Base-by-base conservation (phyloP, 495 filamentous ascomycete species). In the Aspergillus homomorphus region DNA sequence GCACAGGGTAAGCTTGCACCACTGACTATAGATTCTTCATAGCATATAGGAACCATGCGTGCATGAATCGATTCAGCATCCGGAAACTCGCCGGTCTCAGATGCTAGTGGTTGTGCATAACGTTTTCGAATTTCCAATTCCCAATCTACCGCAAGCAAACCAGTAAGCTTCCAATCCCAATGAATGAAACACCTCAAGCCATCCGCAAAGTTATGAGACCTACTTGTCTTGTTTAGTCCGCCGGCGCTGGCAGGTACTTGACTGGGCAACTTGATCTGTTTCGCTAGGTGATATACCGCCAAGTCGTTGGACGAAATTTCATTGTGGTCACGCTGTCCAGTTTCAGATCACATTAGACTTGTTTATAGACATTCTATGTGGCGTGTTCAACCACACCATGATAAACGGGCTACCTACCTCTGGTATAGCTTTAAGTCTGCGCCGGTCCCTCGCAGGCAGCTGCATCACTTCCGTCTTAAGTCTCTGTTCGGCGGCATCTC, bases 391-490 rank as follows among this genome's bases (percentile, higher is more conserved):
- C 33, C 33, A 30, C 23, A 45, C 16, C 33, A 46, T 9, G 7
- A 28, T 50, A 26, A 21, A 28, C 21, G 12, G 23, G 46, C 42
- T 24, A 33, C 73, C 61, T 73, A 84, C 82, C 69, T 85, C 83
- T 58, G 78, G 73, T 33, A 95, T 81, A 52, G 86, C 89, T 72
- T 97, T 97, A 56, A 97, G 82, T 58, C 94, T 84, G 69, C 90
- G 82, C 63, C 94, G 81, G 69, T 98, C 93, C 64, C 94, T 78
- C 16, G 87, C 84, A 45, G 88, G 90, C 33, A 98, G 80, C 66
- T 89, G 87, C 94, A 98, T 98, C 48, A 96, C 87, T 74, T 98
- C 92, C 53, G 83, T 87, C 81, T 96, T 97, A 61, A 97, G 69
- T 65, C 89, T 81, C 67, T 93, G 87, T 73, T 98, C 94, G 38